Evolutionary conservation across 2,329 filamentous ascomycete species (phyloP), one percentile per base, ranked within the genome.

Genomic region (Xylariaceae sp.): DNA sequence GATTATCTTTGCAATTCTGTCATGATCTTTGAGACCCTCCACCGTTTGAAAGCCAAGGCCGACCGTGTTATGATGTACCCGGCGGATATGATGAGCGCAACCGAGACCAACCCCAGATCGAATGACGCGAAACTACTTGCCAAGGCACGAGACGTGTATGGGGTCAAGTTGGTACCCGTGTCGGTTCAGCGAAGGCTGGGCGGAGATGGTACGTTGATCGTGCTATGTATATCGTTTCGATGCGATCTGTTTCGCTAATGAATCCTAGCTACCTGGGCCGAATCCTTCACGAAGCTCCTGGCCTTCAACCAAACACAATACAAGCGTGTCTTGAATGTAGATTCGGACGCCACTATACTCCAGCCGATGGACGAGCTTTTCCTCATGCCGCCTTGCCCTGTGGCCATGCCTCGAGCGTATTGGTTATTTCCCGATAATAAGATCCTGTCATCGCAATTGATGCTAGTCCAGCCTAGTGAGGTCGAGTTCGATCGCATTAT

Each of bases 401-500:
- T 86, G 3, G 85, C 85, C 2, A 85, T 89, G 79, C 84, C 86
- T 1, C 80, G 83, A 30, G 87, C 86, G 8, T 89, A 89, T 67
- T 89, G 86, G 86, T 72, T 83, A 1, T 74, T 80, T 5, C 79
- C 79, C 0, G 71, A 76, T 0, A 73, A 72, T 8, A 74, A 75
- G 57, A 74, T 76, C 2, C 73, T 89, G 10, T 81, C 83, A 0
- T 83, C 81, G 2, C 76, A 84, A 40, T 64, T 88, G 39, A 77
- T 87, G 66, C 77, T 88, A 3, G 71, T 87, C 40, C 72, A 83
- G 45, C 86, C 86, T 0, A 80, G 77, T 2, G 65, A 71, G 15
- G 61, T 62, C 9, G 83, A 86, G 51, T 78, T 79, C 45, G 58
- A 62, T 12, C 67, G 67, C 15, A 59, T 75, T 47, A 65, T 68